A percentile compares a stretch with the other conserved stretches of the same genome.
Conservation (phyloP, 2,329 filamentous ascomycete species). For the Botrytis elliptica region DNA sequence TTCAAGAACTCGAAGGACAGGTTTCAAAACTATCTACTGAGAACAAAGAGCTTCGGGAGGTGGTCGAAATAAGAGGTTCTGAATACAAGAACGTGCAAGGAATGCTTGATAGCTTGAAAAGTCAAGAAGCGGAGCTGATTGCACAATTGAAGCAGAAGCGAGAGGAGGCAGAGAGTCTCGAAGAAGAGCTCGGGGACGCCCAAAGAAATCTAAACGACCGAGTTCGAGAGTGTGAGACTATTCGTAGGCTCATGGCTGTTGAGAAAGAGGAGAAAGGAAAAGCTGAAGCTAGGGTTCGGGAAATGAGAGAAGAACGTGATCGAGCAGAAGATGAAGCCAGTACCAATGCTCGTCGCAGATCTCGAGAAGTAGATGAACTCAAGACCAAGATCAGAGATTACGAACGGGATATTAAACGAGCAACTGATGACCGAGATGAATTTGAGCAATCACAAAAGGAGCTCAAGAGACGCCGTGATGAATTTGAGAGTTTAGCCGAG, state of each 20-base stretch:
- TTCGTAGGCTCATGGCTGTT: constrained; percentile 84
- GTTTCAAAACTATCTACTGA: constrained; percentile 67
- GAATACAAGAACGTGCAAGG: constrained; percentile 85
- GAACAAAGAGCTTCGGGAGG: constrained; percentile 67
- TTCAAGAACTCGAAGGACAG: constrained; percentile 72
- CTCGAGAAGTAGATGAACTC: constrained; percentile 84
- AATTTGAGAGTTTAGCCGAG: constrained; percentile 69
- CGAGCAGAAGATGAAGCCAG: constrained; percentile 87
- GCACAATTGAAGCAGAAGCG: constrained; percentile 90
- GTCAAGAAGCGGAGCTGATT: constrained; percentile 83
- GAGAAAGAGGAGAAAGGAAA: constrained; percentile 82
- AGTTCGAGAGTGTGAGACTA: constrained; percentile 89
- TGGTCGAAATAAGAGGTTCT: constrained; percentile 78
- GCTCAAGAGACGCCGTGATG: constrained; percentile 70
- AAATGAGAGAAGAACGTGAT: constrained; percentile 92
- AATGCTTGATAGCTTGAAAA: constrained; percentile 86
- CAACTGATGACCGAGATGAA: constrained; percentile 74
- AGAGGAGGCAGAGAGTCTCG: constrained; percentile 77
- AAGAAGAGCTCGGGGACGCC: constrained; percentile 88
- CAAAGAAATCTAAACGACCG: constrained; percentile 84
- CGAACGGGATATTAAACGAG: constrained; percentile 71
- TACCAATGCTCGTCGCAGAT: constrained; percentile 69
- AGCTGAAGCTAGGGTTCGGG: constrained; percentile 76
- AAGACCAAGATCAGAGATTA: constrained; percentile 76
- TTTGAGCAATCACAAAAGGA: constrained; percentile 72